A percentile compares a stretch with the other conserved stretches of the same genome.
These are phyloP conservation scores for Solanum hybrid DNA, from an alignment of 305 asterid species.

Conservation along the genomic window DNA sequence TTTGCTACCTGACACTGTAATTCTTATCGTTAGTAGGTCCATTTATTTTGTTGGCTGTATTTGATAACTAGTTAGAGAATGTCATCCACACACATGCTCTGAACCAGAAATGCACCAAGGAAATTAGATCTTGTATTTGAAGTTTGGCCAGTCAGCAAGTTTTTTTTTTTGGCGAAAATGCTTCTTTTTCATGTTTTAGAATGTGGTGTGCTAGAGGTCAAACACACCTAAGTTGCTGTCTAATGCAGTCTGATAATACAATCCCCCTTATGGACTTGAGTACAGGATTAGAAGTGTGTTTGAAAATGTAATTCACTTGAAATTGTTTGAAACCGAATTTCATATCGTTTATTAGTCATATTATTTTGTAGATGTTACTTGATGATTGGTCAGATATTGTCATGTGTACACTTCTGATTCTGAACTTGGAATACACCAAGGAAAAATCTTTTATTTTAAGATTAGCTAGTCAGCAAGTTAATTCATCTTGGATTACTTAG, in stretches of 20 bases:
- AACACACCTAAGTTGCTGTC: not conserved
- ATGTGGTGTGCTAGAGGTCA: not conserved
- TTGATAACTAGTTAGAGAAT: not conserved
- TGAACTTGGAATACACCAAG: not conserved
- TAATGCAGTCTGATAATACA: not conserved
- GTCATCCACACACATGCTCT: not conserved
- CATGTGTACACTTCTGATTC: not conserved
- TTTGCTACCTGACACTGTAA: not conserved
- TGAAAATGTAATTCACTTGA: not conserved
- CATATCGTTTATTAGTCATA: not conserved
- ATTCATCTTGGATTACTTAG: not conserved
- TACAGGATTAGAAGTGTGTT: not conserved
- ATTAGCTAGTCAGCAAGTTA: not conserved
- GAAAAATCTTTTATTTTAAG: not conserved
- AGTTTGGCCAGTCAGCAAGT: not conserved
- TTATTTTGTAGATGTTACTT: not conserved
- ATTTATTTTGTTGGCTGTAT: not conserved
- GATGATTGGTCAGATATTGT: not conserved
- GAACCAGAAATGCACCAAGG: not conserved
- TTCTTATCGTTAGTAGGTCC: not conserved
- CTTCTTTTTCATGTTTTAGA: not conserved
- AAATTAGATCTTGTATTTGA: not conserved
- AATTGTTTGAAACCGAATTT: not conserved
- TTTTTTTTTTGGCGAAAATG: not conserved
- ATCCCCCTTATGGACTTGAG: not conserved